These are phyloP conservation scores for Agaricales sp. DNA, from an alignment of 1,284 basidiomycete genomes.

Conservation along the genomic window DNA sequence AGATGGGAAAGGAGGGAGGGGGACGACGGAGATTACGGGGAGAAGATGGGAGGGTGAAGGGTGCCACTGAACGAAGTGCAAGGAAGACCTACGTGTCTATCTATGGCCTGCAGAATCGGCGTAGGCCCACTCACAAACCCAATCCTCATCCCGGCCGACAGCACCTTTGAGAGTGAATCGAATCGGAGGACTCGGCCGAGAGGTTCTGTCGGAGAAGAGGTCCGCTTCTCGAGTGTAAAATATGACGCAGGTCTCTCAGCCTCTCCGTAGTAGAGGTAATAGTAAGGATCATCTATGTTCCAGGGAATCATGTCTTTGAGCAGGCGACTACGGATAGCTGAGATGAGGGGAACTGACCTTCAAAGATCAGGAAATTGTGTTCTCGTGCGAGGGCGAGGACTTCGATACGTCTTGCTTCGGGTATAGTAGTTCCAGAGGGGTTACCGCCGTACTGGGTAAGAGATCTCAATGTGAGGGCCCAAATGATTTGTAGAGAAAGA, in stretches of 20 bases:
- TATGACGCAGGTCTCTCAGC: conserved; percentile 62
- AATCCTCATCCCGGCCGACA: conserved; percentile 73
- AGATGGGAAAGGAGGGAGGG: too few relatives aligned
- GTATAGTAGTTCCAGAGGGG: conserved; percentile 74
- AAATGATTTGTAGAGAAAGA: not conserved
- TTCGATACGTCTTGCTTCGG: conserved; percentile 65
- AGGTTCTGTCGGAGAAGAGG: conserved; percentile 27
- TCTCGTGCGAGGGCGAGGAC: conserved; percentile 68
- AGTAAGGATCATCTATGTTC: conserved; percentile 82
- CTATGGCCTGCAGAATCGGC: conserved; percentile 43
- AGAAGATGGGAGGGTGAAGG: too few relatives aligned
- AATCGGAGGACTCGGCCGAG: conserved; percentile 78
- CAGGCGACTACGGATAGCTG: too few relatives aligned
- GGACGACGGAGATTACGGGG: too few relatives aligned
- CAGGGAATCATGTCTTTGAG: too few relatives aligned
- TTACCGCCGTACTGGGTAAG: conserved; percentile 67
- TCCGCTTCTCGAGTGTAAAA: conserved; percentile 54
- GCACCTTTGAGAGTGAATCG: conserved; percentile 83
- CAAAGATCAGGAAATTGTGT: conserved; percentile 77
- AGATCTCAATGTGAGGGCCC: not conserved
- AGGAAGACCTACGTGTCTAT: conserved; percentile 17
- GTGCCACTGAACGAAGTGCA: conserved; percentile 6
- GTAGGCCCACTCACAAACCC: conserved; percentile 81
- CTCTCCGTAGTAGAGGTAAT: conserved; percentile 60
- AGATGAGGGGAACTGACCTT: conserved; percentile 43